Evolutionary conservation across 2,329 filamentous ascomycete genomes (phyloP), one percentile per base, ranked within the genome.

Genomic region (Hypomyces rosellus): DNA sequence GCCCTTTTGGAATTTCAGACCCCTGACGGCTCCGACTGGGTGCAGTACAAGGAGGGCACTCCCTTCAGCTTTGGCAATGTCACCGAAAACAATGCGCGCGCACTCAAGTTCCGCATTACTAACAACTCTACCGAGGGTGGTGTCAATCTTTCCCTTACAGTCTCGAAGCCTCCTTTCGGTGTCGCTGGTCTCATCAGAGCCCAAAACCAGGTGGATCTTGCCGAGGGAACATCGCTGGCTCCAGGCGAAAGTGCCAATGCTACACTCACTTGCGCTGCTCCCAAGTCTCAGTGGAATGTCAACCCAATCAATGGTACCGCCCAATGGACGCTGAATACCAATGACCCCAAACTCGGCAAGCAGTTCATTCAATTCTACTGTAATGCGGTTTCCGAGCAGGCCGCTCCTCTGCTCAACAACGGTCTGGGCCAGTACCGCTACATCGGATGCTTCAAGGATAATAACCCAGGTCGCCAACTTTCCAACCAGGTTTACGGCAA

Each of bases 131-230:
- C 68, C 0, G 45, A 63, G 0, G 74, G 73, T 2, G 71, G 71
- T 5, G 72, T 76, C 12, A 64, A 65, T 1, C 68, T 82, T 1
- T 77, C 74, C 0, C 63, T 82, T 13, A 82, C 79, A 0, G 77
- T 84, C 2, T 83, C 80, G 0, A 84, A 84, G 59, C 78, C 79
- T 4, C 80, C 80, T 0, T 81, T 78, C 48, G 78, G 77, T 13
- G 68, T 78, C 3, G 57, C 65, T n/a, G 75, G 77, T 3, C 72
- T 82, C 18, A 71, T 83, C 37, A 69, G 72, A 16, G 75, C 78
- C 1, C 70, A 68, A 12, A 84, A 82, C 59, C 70, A 75, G 15
- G 69, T 80, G 8, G 80, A 82, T 44, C 71, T 83, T 1, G 78
- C 74, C 0, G 80, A 84, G 57, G 80, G 80, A 3, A 78, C 74